A percentile compares a stretch with the other conserved stretches of the same genome.
These are phyloP conservation scores for Jamesozyma lodderae DNA, from an alignment of 805 yeast genomes.

Conservation along the genomic window DNA sequence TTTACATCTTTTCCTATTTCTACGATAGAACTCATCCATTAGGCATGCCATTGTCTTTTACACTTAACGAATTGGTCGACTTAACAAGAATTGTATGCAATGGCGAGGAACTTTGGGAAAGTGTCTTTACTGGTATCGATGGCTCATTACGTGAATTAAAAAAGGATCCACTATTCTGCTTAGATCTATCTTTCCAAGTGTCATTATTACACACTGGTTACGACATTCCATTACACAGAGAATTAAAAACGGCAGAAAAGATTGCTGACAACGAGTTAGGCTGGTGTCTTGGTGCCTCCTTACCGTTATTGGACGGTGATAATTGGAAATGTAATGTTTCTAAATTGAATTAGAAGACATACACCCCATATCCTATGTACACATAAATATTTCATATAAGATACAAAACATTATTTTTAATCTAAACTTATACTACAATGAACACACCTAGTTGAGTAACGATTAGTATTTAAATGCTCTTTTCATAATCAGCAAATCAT, in stretches of 20 bases:
- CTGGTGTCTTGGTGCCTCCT: slow-evolving; percentile 97
- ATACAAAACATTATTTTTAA: background rate
- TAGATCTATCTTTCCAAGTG: slow-evolving; percentile 83
- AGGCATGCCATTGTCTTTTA: slow-evolving; percentile 89
- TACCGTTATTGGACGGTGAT: slow-evolving; percentile 69
- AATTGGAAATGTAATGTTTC: slow-evolving; percentile 57
- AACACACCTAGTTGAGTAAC: too few relatives aligned
- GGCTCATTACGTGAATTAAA: slow-evolving; percentile 57
- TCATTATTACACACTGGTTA: slow-evolving; percentile 92
- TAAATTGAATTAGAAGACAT: background rate
- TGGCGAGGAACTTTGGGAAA: slow-evolving; percentile 70
- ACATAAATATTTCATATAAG: too few relatives aligned
- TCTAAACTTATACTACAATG: background rate
- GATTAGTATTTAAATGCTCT: too few relatives aligned
- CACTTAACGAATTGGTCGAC: slow-evolving; percentile 73
- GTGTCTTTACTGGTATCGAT: slow-evolving; percentile 53
- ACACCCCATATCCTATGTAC: background rate
- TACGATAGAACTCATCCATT: slow-evolving; percentile 90
- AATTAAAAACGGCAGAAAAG: slow-evolving; percentile 84
- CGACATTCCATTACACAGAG: slow-evolving; percentile 84
- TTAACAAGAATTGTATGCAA: slow-evolving; percentile 77
- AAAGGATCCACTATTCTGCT: slow-evolving; percentile 88
- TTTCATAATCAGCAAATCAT: too few relatives aligned
- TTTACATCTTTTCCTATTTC: slow-evolving; percentile 88
- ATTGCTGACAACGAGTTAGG: slow-evolving; percentile 88